Evolutionary conservation across 78 protist genomes (phyloP), one percentile per base, ranked within the genome.

Genomic region (Acrasis kona): DNA sequence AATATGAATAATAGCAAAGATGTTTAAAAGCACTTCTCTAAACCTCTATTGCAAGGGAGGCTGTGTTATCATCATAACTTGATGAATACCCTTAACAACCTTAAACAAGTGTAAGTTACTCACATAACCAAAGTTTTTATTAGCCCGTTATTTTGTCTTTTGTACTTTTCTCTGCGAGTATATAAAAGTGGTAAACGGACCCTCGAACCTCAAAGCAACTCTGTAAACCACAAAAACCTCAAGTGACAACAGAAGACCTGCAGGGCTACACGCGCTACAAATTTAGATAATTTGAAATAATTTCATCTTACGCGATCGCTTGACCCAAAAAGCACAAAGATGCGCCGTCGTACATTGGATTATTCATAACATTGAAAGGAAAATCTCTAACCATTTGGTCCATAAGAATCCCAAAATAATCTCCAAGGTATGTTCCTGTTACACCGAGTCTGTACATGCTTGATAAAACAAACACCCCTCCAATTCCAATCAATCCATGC

Each of bases 271-370:
- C 19, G 19, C 19, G 66, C 71, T 30, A 50, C 19, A 19, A n/a
- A n/a, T 50, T 50, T 19, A n/a, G 61, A n/a, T 50, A 50, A 50
- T n/a, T n/a, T n/a, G 19, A 19, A n/a, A n/a, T 50, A n/a, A 19
- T 50, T 50, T 50, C 19, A 30, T 38, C 8, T 30, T 2, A 28
- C 34, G 83, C 5, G 27, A 68, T 35, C 28, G 94, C 77, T 10
- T 50, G 69, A 2, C 82, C 89, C 29, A 90, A 9, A 58, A 87
- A 90, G 57, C 41, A 39, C 50, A 90, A 67, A n/a, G 84, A 40
- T 2, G 94, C 37, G 10, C 95, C 95, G 64, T 70, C 64, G 81
- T 91, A 91, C 95, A 91, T 91, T 41, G 95, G 95, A 70, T 87
- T 73, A 5, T 41, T 41, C 72, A 82, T 50, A n/a, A 85, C 76